Conservation (phyloP, 1,284 basidiomycete species). For the Ganoderma sinense region DNA sequence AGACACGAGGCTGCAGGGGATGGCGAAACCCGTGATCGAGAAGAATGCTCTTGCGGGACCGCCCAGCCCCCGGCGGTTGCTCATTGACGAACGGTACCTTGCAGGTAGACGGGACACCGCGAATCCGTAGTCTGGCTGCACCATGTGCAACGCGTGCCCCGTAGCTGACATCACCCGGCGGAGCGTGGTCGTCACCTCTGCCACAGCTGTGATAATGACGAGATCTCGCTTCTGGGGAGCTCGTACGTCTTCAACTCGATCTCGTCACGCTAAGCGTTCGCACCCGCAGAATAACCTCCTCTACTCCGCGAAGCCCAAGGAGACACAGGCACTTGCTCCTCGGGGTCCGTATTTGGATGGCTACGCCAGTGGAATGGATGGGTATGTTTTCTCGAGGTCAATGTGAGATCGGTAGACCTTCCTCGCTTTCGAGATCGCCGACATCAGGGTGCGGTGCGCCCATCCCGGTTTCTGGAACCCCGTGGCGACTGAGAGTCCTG, state of each 20-base stretch:
- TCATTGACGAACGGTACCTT: conserved; percentile 6
- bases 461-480: conserved; percentile 15
- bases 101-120: background rate
- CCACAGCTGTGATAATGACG: background rate
- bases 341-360: conserved; percentile 3
- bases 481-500: background rate
- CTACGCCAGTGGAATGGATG: background rate
- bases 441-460: conserved; percentile 9
- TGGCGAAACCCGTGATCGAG: conserved; percentile 1
- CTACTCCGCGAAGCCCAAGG: background rate
- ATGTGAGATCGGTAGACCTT: background rate
- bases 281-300: conserved; percentile 2
- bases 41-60: conserved; percentile 11
- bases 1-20: conserved; percentile 7
- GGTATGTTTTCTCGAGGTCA: conserved; percentile 4
- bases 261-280: conserved; percentile 2
- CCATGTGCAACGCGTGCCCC: background rate
- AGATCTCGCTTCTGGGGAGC: conserved; percentile 14
- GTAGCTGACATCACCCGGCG: conserved; percentile 5
- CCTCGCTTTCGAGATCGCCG: conserved; percentile 17
- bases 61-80: conserved; percentile 3
- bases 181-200: conserved; percentile 3
- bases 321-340: conserved; percentile 8
- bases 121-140: background rate
- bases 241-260: background rate